Evolutionary conservation across 495 filamentous ascomycete genomes (phyloP).

Genomic region (Aspergillus leporis): DNA sequence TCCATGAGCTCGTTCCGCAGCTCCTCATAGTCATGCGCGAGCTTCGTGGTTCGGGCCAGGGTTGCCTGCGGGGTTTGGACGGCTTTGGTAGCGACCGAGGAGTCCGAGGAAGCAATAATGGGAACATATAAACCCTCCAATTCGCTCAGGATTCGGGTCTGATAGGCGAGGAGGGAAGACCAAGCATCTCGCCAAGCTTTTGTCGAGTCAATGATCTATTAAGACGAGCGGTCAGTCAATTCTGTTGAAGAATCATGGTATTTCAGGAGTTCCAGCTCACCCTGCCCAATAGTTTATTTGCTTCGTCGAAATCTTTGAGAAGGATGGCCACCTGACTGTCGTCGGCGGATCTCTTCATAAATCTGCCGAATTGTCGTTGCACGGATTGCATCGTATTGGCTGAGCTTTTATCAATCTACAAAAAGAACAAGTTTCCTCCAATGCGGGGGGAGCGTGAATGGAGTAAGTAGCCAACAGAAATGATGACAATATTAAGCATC

Average conservation of each 20-base stretch:
- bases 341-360: conserved; percentile 71
- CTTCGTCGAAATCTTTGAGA: conserved; percentile 81
- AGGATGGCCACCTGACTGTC: conserved; percentile 76
- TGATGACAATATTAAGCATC: too few relatives aligned
- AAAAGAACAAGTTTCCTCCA: too few relatives aligned
- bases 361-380: conserved; percentile 71
- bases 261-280: conserved; percentile 40
- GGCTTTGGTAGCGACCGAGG: conserved; percentile 49
- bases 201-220: conserved; percentile 76
- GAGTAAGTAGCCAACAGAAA: too few relatives aligned
- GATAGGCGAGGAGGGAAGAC: conserved; percentile 70
- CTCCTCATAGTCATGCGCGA: conserved; percentile 72
- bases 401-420: conserved; percentile 3
- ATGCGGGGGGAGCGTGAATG: too few relatives aligned
- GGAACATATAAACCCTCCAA: conserved; percentile 82
- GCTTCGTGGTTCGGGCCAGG: conserved; percentile 63
- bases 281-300: conserved; percentile 73
- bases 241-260: background rate
- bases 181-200: conserved; percentile 86
- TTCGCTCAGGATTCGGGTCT: conserved; percentile 67
- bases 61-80: conserved; percentile 61
- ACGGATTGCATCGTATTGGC: conserved; percentile 71
- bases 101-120: conserved; percentile 66
- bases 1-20: conserved; percentile 72
- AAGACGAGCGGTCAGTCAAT: conserved; percentile 3